These are phyloP conservation scores for Penicillium occitanis DNA, from an alignment of 2,329 filamentous ascomycete species.

Conservation along the genomic window DNA sequence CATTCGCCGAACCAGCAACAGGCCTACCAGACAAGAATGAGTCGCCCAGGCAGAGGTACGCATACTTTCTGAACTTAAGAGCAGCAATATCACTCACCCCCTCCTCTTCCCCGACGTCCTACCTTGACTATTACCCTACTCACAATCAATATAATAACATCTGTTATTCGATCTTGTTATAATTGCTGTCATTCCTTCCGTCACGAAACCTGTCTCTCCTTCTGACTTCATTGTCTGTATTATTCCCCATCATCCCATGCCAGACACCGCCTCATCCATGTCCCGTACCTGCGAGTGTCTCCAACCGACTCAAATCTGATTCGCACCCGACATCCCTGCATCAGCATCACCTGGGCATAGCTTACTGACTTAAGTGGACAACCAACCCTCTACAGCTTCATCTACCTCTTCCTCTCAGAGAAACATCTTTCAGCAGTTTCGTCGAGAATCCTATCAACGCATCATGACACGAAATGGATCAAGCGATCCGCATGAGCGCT, in stretches of 20 bases:
- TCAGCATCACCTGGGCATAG: slow-evolving; percentile 2
- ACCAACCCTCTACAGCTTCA: not conserved
- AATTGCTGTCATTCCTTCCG: not conserved
- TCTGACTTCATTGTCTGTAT: not conserved
- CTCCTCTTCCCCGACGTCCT: not conserved
- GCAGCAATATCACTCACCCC: not conserved
- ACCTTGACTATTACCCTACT: not conserved
- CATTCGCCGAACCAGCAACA: slow-evolving; percentile 6
- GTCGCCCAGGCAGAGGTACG: slow-evolving; percentile 6
- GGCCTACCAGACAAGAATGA: slow-evolving; percentile 11
- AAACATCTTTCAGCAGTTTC: slow-evolving; percentile 16
- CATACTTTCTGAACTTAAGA: not conserved
- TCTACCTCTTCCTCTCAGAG: not conserved
- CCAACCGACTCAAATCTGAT: not conserved
- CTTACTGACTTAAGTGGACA: not conserved
- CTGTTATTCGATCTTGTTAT: not conserved
- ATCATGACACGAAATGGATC: slow-evolving; percentile 39
- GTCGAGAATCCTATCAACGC: slow-evolving; percentile 18
- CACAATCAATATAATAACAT: not conserved
- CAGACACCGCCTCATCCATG: not conserved
- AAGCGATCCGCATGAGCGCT: slow-evolving; percentile 36
- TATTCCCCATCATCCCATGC: not conserved
- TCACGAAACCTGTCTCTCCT: not conserved
- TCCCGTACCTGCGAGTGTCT: not conserved
- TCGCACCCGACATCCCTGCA: not conserved